Percentiles rank a stretch among this genome's conserved stretches.
phyloP scores from a whole-genome alignment of 1,139 yeast genomes.

The Blastobotrys persicus region DNA sequence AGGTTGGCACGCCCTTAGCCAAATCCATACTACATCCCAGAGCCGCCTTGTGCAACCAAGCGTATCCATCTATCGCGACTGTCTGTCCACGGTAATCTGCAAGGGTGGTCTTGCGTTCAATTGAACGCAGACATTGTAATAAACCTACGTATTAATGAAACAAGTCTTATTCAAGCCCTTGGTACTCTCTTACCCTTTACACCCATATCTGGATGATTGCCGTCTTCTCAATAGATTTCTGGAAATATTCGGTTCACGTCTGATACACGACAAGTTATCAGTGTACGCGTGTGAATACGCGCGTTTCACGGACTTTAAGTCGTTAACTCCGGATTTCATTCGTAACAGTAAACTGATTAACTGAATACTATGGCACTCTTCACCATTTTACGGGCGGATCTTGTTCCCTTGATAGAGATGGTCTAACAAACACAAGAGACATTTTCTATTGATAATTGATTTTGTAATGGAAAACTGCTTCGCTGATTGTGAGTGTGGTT shows the following conservation, averaged over 20 bases:
- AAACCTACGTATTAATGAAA: conserved; percentile 72
- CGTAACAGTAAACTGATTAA: no score
- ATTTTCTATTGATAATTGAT: no score
- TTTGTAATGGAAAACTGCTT: no score
- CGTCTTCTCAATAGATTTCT: background rate
- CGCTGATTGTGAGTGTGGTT: no score
- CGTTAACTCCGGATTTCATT: background rate
- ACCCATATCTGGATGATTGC: conserved; percentile 23
- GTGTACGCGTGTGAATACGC: background rate
- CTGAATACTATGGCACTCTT: no score
- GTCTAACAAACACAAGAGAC: no score
- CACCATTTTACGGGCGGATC: no score
- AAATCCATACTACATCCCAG: conserved; percentile 82
- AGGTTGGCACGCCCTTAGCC: conserved; percentile 68
- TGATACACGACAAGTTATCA: no score
- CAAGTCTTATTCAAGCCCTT: background rate
- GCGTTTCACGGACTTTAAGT: background rate
- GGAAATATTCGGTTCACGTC: no score
- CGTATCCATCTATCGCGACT: conserved; percentile 90
- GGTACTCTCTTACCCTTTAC: conserved; percentile 22
- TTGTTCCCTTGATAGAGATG: no score
- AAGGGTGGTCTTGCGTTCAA: conserved; percentile 60
- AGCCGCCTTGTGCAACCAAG: conserved; percentile 92
- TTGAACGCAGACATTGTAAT: conserved; percentile 68
- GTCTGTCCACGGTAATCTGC: conserved; percentile 68